Conservation (phyloP, 176 grass and related monocot genomes). For the Triticum dicoccoides region DNA sequence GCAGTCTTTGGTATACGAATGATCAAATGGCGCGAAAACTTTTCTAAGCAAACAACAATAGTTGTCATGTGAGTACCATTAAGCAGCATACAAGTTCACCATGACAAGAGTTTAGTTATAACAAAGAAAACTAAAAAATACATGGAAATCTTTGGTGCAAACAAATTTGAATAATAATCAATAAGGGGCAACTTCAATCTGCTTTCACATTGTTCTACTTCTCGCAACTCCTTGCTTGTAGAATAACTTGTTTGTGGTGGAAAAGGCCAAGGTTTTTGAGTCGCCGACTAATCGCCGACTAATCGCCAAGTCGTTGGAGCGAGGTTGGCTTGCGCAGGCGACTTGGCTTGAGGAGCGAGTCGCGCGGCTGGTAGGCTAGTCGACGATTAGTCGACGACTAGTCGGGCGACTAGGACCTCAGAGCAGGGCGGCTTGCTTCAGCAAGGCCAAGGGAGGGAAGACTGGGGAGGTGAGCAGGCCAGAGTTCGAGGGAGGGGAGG, state of each 20-base stretch:
- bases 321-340: no score
- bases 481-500: no score
- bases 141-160: background rate
- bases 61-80: slow-evolving; percentile 16
- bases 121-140: background rate
- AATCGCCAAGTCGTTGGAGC: no score
- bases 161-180: background rate
- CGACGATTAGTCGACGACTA: no score
- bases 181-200: background rate
- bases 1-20: slow-evolving; percentile 79
- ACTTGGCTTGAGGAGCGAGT: no score
- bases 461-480: no score
- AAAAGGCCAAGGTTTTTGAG: background rate
- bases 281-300: no score
- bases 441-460: no score
- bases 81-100: slow-evolving; percentile 15
- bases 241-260: background rate
- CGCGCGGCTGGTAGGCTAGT: no score
- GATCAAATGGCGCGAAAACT: slow-evolving; percentile 93
- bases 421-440: no score
- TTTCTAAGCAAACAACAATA: slow-evolving; percentile 54
- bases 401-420: no score
- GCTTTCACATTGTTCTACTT: background rate
- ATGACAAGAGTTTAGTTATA: background rate
- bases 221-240: background rate